Base-by-base conservation (phyloP, 805 yeast genomes). In the Kockiozyma suomiensis region DNA sequence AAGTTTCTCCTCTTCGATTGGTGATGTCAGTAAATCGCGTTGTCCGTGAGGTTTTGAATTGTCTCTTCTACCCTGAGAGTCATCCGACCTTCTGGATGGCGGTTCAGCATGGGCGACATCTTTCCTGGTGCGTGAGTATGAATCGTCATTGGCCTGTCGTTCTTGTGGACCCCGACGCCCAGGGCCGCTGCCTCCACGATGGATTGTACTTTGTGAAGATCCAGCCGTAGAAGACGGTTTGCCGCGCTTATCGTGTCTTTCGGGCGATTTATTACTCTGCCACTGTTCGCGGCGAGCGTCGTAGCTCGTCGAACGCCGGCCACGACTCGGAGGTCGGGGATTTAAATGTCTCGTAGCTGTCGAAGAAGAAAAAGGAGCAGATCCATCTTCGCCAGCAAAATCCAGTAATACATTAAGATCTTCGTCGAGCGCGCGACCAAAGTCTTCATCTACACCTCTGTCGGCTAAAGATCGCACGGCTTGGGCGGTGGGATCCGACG, bases 341-440 rank as follows among this genome's bases (percentile, higher is more conserved):
- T 7, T 30, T 10, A 10, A 30, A 6, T 7, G 33, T 7, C n/a
- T 46, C 30, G 38, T 8, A 35, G 5, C 13, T n/a, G 51, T 19
- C 17, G 40, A 4, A 21, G 40, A 17, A 17, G 40, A 19, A 4
- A 37, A 12, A 5, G 41, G 8, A 13, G 41, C 25, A 10, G 23
- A 13, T 21, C 12, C 23, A 28, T 48, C 51, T n/a, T 48, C 51
- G n/a, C 51, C 41, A 15, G 51, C 51, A 21, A 10, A 48, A 6
- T 41, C 51, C 21, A 48, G 23, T 15, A 48, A 19, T 17, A 26
- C 40, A 35, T 48, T 41, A 17, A 48, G 41, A 48, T 32, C 51
- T 8, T 33, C 30, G 4, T 48, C 51, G 17, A 48, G 13, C 10
- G 7, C 19, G 35, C 49, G 49, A 13, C 33, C 51, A 26, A 26